Evolutionary conservation across 768 basidiomycete species (phyloP), one percentile per base, ranked within the genome.

Genomic region (Lactifluus pinguis): DNA sequence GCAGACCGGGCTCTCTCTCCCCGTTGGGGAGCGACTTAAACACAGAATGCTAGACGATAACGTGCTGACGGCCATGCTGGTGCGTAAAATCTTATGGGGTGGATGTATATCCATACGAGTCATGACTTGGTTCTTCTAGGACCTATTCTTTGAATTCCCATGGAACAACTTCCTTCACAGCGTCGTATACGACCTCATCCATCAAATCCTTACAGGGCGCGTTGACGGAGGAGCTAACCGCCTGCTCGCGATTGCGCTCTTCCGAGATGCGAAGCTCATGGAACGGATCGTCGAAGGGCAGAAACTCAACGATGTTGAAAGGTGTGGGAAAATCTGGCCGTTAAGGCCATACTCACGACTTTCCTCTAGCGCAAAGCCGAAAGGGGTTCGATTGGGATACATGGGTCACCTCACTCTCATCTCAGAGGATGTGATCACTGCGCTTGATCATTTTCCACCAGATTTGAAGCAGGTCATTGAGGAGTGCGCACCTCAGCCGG

Each of bases 121-220:
- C 39, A 49, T 45, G 47, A 25, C 57, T 42, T 39, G 51, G 62
- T 65, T 19, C 54, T 49, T 25, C 2, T 67, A 95, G 93, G 90
- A 95, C 67, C 78, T 98, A 41, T 98, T 98, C 77, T 98, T 98
- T 70, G 86, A 89, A 62, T 97, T 87, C 68, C 94, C 95, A 0
- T 92, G 91, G 87, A 98, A 99, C 74, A 98, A 98, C 70, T 98
- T 98, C 72, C 75, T 98, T 34, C 97, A 99, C 71, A 93, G 91
- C 68, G 87, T 94, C 34, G 92, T 97, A 17, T 98, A 98, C 70
- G 97, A 99, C 71, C 77, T 97, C 60, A 79, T 98, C 1, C 97
- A 98, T 70, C 97, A 98, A 72, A 86, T 98, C 49, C 79, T 99
- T 57, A 95, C 90, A 1, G 95, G 93, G 14, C 83, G 85, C 29